Conservation (phyloP, 371 early-diverging fungal genomes). For the Entomophthora muscae region DNA sequence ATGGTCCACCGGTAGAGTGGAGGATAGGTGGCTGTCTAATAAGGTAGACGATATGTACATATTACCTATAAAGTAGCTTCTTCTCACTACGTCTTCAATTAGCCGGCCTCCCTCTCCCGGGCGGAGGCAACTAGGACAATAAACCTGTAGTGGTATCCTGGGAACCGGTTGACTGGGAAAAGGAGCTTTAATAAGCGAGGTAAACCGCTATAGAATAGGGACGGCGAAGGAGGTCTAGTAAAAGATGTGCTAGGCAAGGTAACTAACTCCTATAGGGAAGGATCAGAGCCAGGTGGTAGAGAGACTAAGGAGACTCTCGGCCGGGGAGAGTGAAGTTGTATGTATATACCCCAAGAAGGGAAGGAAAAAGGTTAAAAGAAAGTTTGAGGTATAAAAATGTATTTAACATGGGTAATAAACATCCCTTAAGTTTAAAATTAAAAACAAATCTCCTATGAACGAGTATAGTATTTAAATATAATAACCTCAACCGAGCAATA, state of each 20-base stretch:
- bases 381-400: slow-evolving; percentile 1
- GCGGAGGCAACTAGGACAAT: no score
- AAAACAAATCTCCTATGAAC: neutral
- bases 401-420: neutral
- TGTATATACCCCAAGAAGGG: neutral
- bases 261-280: neutral
- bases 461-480: neutral
- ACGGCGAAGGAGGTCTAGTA: neutral
- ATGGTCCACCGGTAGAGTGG: no score
- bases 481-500: neutral
- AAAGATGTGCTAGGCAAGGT: neutral
- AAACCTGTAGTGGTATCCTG: no score
- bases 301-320: neutral
- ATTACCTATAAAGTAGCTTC: no score
- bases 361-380: slow-evolving; percentile 11
- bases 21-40: no score
- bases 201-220: no score
- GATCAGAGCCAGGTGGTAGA: neutral
- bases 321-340: no score
- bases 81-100: no score
- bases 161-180: no score
- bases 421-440: neutral
- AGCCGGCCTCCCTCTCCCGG: no score
- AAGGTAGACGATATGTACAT: no score
- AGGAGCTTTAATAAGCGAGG: no score